These are phyloP conservation scores for Termitomyces sp. DNA, from an alignment of 1,284 basidiomycete genomes.

Conservation along the genomic window DNA sequence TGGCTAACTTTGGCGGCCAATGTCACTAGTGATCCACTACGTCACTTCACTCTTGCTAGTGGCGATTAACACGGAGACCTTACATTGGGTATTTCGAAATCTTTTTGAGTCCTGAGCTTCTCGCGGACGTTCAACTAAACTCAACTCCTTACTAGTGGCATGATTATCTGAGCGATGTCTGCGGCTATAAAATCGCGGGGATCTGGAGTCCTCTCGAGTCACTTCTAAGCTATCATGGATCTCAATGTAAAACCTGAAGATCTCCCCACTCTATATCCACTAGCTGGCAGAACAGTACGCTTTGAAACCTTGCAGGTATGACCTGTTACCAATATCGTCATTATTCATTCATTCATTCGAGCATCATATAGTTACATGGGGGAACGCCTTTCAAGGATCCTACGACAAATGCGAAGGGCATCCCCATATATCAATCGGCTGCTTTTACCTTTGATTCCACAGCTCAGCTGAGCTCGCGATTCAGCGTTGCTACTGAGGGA, in stretches of 20 bases:
- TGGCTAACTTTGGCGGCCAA: too few species aligned
- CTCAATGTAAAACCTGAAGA: constrained; percentile 5
- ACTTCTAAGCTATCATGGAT: constrained; percentile 1
- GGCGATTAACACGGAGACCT: background rate
- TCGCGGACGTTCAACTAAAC: background rate
- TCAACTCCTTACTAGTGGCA: too few species aligned
- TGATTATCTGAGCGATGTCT: background rate
- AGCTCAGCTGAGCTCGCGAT: constrained; percentile 5
- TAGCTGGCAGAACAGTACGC: constrained; percentile 5
- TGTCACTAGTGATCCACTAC: too few species aligned
- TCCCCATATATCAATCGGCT: constrained; percentile 15
- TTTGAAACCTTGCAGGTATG: constrained; percentile 10
- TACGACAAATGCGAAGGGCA: constrained; percentile 14
- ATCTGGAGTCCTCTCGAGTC: background rate
- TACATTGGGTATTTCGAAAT: too few species aligned
- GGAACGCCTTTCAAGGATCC: constrained; percentile 15
- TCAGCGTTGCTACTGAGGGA: constrained; percentile 2
- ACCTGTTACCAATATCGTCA: background rate
- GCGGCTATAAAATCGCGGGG: background rate
- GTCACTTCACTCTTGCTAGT: background rate
- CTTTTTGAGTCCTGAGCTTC: too few species aligned
- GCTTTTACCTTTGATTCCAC: constrained; percentile 15
- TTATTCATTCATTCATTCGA: background rate
- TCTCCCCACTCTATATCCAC: constrained; percentile 4
- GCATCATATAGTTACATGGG: constrained; percentile 12